Evolutionary conservation across 2,329 filamentous ascomycete species (phyloP), one percentile per base, ranked within the genome.

Genomic region (Zymoseptoria crescenta): DNA sequence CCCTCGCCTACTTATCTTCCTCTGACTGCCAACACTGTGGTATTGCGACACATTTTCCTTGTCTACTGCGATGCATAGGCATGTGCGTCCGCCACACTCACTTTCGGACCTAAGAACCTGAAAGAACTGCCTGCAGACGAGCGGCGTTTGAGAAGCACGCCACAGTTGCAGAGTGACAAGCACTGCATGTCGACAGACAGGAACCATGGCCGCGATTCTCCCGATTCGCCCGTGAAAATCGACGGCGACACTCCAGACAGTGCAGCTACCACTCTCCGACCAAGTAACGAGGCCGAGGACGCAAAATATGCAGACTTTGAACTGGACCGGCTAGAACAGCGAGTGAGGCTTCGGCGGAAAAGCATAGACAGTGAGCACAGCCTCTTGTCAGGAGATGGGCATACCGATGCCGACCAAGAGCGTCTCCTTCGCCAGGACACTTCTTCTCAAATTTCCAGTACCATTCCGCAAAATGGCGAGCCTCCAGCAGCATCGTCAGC

Each of bases 191-290:
- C 35, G 35, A 4, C 35, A 13, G 35, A 45, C 35, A 45, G 35
- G 35, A n/a, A 45, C n/a, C 35, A 45, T 45, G 35, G 35, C 16
- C 35, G 35, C 35, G 35, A n/a, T 16, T 13, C 5, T 45, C 35
- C 35, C 16, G 35, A 4, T 1, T 45, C 35, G 35, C 35, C 35
- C 2, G 16, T n/a, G 35, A 45, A n/a, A 4, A 45, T 45, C 35
- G 35, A 45, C 35, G 35, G 35, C 35, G 13, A 45, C 16, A n/a
- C 35, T 2, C 35, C 35, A 62, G 66, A 69, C 56, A 66, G 64
- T 52, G 61, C 67, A 8, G 68, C 64, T 5, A 69, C 67, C 7
- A 69, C 67, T 6, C 59, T 69, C 10, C 57, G 56, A 30, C 55
- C 58, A 13, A 67, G 64, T 30, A 60, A 65, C 16, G 65, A 64